These are phyloP conservation scores for Elaeis guineensis DNA, from an alignment of 176 grass and related monocot genomes.

Conservation along the genomic window DNA sequence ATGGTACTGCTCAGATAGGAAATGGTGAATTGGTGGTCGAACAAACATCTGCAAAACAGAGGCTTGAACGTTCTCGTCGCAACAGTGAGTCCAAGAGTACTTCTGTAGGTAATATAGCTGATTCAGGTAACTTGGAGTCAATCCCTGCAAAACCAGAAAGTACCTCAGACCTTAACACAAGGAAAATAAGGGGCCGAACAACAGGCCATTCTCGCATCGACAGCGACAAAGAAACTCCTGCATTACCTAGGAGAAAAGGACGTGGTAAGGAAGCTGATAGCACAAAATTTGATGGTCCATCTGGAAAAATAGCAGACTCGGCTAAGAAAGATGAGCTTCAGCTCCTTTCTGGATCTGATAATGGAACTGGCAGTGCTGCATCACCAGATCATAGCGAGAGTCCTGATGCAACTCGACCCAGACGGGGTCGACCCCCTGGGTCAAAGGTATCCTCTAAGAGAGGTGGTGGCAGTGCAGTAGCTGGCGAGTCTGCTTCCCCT, in stretches of 20 bases:
- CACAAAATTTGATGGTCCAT: background rate
- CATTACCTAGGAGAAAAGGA: background rate
- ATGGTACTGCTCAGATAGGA: slow-evolving; percentile 27
- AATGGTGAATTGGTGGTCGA: slow-evolving; percentile 40
- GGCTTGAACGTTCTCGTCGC: slow-evolving; percentile 27
- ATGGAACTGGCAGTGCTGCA: slow-evolving; percentile 20
- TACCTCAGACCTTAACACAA: background rate
- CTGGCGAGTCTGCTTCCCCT: background rate
- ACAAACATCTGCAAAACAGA: slow-evolving; percentile 56
- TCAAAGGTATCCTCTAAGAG: slow-evolving; percentile 35
- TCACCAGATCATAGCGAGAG: slow-evolving; percentile 12
- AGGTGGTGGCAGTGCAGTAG: slow-evolving; percentile 1
- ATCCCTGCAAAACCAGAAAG: slow-evolving; percentile 14
- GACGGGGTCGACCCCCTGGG: slow-evolving; percentile 22
- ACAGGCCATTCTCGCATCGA: background rate
- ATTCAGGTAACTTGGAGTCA: slow-evolving; percentile 6
- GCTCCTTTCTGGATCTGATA: slow-evolving; percentile 21
- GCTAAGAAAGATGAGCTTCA: slow-evolving; percentile 12
- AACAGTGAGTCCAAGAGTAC: slow-evolving; percentile 22
- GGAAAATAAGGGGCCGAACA: slow-evolving; percentile 1
- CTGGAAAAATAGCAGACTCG: slow-evolving; percentile 7
- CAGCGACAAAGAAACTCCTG: too few species aligned
- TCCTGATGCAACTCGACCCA: slow-evolving; percentile 31
- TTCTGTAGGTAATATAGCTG: background rate
- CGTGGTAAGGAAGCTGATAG: background rate